Evolutionary conservation across 768 basidiomycete genomes (phyloP).

Genomic region (Boletus pseudopeckii): DNA sequence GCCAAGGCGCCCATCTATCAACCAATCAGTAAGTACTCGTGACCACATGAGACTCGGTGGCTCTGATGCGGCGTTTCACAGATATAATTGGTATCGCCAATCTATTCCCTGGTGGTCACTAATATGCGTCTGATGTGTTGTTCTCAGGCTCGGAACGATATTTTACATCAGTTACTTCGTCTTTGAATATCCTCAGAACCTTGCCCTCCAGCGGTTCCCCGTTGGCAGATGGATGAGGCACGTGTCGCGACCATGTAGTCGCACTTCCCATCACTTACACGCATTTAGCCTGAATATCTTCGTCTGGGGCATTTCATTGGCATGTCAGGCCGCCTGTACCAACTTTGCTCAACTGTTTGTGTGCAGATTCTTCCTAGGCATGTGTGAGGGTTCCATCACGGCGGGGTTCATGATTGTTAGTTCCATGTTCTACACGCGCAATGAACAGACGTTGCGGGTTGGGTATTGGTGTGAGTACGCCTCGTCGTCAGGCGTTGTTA

Average conservation of each 20-base stretch:
- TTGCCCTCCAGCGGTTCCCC: conserved; percentile 67
- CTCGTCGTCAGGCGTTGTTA: not conserved
- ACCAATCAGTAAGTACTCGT: conserved; percentile 53
- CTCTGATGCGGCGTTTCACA: conserved; percentile 18
- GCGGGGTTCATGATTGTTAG: conserved; percentile 76
- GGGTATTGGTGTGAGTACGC: conserved; percentile 70
- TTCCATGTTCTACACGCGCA: conserved; percentile 75
- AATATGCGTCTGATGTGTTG: not conserved
- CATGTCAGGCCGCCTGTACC: conserved; percentile 65
- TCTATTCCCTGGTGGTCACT: not conserved
- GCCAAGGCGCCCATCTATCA: conserved; percentile 57
- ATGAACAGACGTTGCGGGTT: conserved; percentile 63
- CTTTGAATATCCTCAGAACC: conserved; percentile 74
- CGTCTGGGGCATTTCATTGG: conserved; percentile 60
- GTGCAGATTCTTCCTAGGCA: conserved; percentile 62
- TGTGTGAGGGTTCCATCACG: conserved; percentile 70
- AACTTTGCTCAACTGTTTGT: conserved; percentile 64
- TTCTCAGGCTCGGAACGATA: conserved; percentile 64
- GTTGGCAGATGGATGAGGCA: conserved; percentile 83
- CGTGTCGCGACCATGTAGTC: conserved; percentile 3
- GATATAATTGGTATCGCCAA: conserved; percentile 59
- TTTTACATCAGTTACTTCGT: conserved; percentile 69
- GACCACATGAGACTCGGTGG: not conserved
- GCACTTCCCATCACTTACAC: not conserved
- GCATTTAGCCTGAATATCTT: conserved; percentile 57